Percentiles rank a stretch among this genome's conserved stretches.
Conservation (phyloP, 805 yeast genomes). For the Wickerhamiella nectarea region DNA sequence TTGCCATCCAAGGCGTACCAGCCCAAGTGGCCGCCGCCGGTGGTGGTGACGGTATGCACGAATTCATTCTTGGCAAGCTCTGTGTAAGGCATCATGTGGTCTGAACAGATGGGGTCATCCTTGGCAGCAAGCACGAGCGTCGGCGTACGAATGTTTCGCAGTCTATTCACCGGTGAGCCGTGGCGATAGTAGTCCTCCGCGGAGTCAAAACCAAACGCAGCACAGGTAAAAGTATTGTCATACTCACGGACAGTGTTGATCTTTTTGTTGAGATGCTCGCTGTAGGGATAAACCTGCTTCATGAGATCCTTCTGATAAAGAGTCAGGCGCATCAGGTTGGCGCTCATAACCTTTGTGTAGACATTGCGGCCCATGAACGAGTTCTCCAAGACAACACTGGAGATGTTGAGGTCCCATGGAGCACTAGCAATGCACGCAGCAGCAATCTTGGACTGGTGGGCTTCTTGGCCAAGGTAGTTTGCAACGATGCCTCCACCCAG, state of each 20-base stretch:
- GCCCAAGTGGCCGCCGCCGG: slow-evolving; percentile 73
- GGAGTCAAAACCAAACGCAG: slow-evolving; percentile 49
- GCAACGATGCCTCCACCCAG: slow-evolving; percentile 61
- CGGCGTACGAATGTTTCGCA: slow-evolving; percentile 47
- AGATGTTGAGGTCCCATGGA: slow-evolving; percentile 60
- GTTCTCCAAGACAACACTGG: slow-evolving; percentile 32
- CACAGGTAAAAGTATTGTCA: slow-evolving; percentile 53
- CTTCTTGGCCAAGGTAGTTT: slow-evolving; percentile 59
- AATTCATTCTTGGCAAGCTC: slow-evolving; percentile 47
- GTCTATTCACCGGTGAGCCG: slow-evolving; percentile 43
- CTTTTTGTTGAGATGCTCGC: slow-evolving; percentile 15
- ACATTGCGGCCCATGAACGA: slow-evolving; percentile 32
- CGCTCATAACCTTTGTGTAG: slow-evolving; percentile 40
- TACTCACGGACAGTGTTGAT: slow-evolving; percentile 36
- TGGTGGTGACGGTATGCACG: slow-evolving; percentile 42
- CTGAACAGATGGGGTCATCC: slow-evolving; percentile 66
- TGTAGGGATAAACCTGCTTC: slow-evolving; percentile 21
- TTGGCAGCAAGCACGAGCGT: slow-evolving; percentile 45
- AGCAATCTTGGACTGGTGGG: slow-evolving; percentile 27
- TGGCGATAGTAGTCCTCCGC: slow-evolving; percentile 51
- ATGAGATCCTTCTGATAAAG: slow-evolving; percentile 31
- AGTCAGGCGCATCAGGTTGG: slow-evolving; percentile 34
- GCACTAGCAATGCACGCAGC: slow-evolving; percentile 49
- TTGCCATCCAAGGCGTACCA: slow-evolving; percentile 49
- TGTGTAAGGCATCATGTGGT: slow-evolving; percentile 35